Evolutionary conservation across 192 early-diverging fungal species (phyloP), one percentile per base, ranked within the genome.

Genomic region (Coemansia sp.): DNA sequence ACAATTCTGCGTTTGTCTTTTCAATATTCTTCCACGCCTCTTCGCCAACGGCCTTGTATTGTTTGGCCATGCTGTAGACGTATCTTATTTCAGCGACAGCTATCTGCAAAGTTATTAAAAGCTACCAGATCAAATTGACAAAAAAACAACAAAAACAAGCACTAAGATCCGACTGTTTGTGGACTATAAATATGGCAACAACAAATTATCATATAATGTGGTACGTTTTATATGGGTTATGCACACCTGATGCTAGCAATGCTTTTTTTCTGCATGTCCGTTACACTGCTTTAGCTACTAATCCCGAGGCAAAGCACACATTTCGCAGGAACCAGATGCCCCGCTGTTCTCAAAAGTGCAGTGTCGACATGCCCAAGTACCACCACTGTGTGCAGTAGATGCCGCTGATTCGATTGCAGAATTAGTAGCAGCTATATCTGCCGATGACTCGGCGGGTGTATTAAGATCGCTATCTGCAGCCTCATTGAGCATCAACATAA

Each of bases 21-120:
- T 98, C 96, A 25, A 95, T 90, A 70, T 87, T 91, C 72, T 94
- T 95, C 95, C 95, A 98, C 14, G 96, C 87, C 57, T 98, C 96
- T 25, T 98, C 95, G 52, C 95, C 95, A n/a, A 91, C 71, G 0
- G 85, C 56, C 78, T 90, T 91, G 83, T 88, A 88, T 58, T 89
- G 91, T 61, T 89, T 90, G 11, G 86, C 76, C 81, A 83, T 83
- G 46, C 17, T 70, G 29, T 1, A 21, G 8, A 24, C 9, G 30
- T 29, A 5, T n/a, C 36, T 10, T 50, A n/a, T 52, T 6, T 33
- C 10, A 54, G 19, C 22, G 53, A 64, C 5, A 10, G 39, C 3
- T 46, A 4, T 14, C 39, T 17, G 2, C 39, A 7, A 46, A 17
- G 17, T 14, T 46, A 14, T 46, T 46, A 46, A 17, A 24, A 54